Evolutionary conservation across 768 basidiomycete genomes (phyloP), one percentile per base, ranked within the genome.

Genomic region (Mycena albidolilacea): DNA sequence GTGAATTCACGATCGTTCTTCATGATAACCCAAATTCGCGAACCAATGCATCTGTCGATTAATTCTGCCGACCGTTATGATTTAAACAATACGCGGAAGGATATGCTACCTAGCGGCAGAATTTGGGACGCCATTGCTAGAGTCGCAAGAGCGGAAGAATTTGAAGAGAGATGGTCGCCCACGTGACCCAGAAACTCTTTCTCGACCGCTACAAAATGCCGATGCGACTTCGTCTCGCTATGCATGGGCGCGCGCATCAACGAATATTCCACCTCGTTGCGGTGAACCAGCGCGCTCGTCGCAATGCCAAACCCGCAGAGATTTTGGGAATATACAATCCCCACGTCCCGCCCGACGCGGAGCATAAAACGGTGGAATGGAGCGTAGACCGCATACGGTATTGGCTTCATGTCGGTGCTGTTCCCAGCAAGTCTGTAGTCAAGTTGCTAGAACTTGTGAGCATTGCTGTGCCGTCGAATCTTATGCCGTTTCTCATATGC

Each of bases 1-100:
- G 94, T 95, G 84, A 98, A 99, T 85, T 99, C 97, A 58, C 96
- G 93, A 73, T 99, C 97, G 77, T 89, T 92, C 86, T 98, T 99
- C 96, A 98, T 98, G 81, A 99, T 91, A 78, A 99, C 97, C 95
- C 96, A 98, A 80, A 99, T 97, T 61, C 91, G 90, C 43, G 96
- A 97, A 69, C 97, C 97, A 81, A 98, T 99, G 80, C 97, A 98
- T 81, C 95, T 90, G 82, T 99, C 97, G 78, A 99, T 97, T 55
- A 99, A 88, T 82, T 99, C 97, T 97, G 75, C 65, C 39, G 59
- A 10, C 15, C 54, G 38, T 55, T 70, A 30, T 64, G 39, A 59
- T 61, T 62, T 52, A 23, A 65, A 46, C 23, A 30, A 52, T 3
- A 30, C 44, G 59, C 35, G 57, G 55, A 21, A 57, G 14, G 44